Conservation (phyloP, 805 yeast genomes). For the Nakazawaea wickerhamii region DNA sequence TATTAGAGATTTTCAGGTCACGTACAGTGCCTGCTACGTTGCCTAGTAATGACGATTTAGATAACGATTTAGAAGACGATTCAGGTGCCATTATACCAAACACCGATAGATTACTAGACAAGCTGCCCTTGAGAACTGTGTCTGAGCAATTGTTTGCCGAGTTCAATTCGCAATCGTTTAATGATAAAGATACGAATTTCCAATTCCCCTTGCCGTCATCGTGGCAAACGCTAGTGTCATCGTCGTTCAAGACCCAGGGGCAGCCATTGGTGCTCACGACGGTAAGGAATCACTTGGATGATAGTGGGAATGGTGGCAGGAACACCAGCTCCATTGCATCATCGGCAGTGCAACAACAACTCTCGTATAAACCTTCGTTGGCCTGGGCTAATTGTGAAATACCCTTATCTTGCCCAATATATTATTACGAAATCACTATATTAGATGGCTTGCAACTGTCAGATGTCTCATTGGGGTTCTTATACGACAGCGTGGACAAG, state of each 20-base stretch:
- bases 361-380: constrained; percentile 16
- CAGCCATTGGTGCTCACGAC: constrained; percentile 23
- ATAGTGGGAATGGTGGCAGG: not conserved
- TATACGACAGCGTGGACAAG: constrained; percentile 26
- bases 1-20: constrained; percentile 11
- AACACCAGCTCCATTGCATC: not conserved
- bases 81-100: not conserved
- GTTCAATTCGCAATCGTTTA: not conserved
- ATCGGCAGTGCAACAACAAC: not conserved
- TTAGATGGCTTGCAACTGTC: constrained; percentile 30
- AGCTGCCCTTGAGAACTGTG: not conserved
- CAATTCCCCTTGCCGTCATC: constrained; percentile 21
- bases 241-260: constrained; percentile 15
- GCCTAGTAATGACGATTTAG: constrained; percentile 2
- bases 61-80: not conserved
- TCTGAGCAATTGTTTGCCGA: constrained; percentile 8
- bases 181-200: constrained; percentile 5
- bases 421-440: constrained; percentile 46
- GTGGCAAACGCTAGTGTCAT: constrained; percentile 21
- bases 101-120: constrained; percentile 8
- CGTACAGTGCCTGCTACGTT: not conserved
- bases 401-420: constrained; percentile 37
- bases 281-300: constrained; percentile 14
- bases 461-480: constrained; percentile 41
- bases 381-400: constrained; percentile 31